Base-by-base conservation (phyloP, 371 early-diverging fungal genomes). In the Thermomucor indicae-seudaticae region DNA sequence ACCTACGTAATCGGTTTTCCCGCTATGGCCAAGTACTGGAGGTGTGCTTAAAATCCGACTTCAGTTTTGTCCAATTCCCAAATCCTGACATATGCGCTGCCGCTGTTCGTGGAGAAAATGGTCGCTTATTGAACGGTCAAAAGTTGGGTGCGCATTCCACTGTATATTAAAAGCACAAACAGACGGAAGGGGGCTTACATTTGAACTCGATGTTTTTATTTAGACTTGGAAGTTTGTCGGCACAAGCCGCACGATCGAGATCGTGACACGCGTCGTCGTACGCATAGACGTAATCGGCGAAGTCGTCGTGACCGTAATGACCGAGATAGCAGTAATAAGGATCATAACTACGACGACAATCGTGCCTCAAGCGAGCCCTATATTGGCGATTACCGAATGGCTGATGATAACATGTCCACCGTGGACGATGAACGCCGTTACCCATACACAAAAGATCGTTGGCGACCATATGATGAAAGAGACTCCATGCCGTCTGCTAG, bases 41-140 rank as follows among this genome's bases (percentile, higher is more conserved):
- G 44, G 66, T 75, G 14, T 65, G 58, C 24, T 49, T 62, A 28
- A 75, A 75, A 51, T 46, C 42, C 35, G 48, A 52, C 27, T 68
- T 60, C 61, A 65, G 69, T 4, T 75, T 75, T 57, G 69, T 75
- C 34, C 75, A 75, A 45, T 75, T 75, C 60, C 55, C 59, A 30
- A 60, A 60, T 42, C 47, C 64, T 19, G 52, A 48, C 8, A 47
- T 55, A 25, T 75, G 75, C 52, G 60, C 65, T 24, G 59, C 51
- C 40, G 75, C 75, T 42, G 65, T 75, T 11, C 30, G 57, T 29
- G 48, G 55, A 40, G 51, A 51, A 31, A 41, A 51, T 11, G 69
- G 68, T 12, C 62, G 57, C 43, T 40, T 25, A n/a, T 60, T 64
- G 44, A 48, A 65, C 16, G 49, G 49, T 22, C 27, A 27, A 14